Base-by-base conservation (phyloP, 495 filamentous ascomycete genomes). In the Aspergillus ostianus region DNA sequence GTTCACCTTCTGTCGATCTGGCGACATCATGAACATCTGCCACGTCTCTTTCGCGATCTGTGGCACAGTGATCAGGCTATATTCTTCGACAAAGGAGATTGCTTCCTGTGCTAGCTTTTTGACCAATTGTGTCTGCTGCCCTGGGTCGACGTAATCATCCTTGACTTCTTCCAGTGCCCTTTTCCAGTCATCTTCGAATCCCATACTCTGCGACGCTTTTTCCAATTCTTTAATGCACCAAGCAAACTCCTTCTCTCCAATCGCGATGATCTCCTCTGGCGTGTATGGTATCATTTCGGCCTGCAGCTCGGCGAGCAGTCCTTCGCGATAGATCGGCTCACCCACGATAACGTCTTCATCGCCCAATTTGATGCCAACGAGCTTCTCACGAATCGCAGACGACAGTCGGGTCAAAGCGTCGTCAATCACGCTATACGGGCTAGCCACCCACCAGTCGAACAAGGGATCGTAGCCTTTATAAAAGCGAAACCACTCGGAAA, bases 11-110 rank as follows among this genome's bases (percentile, higher is more conserved):
- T 84, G 82, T 12, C 60, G 54, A 36, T 70, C 72, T 0, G 80
- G 79, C 17, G 71, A 67, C 71, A 83, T 82, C 75, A 83, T 83
- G 19, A 71, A 77, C 73, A 79, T 81, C n/a, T 75, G 71, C 66
- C 76, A 78, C 1, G 72, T 73, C 45, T 82, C 75, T 55, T 81
- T 75, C 2, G 77, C 78, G 8, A 84, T 60, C 8, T 52, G 62
- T 0, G 82, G 82, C 0, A 84, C 76, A 18, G 78, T 82, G n/a
- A 84, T 72, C 3, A 83, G 67, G 47, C 80, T 67, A 61, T 79
- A 70, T 18, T 77, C 36, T 12, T 41, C 36, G 36, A 41, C 36
- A 5, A 41, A 41, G 36, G 36, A 41, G 36, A 41, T 41, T 4
- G 36, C 36, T 17, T 41, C 36, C 2, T 41, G 36, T 15, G 36